Evolutionary conservation across 2,329 filamentous ascomycete species (phyloP).

Genomic region (Fusarium anguioides): DNA sequence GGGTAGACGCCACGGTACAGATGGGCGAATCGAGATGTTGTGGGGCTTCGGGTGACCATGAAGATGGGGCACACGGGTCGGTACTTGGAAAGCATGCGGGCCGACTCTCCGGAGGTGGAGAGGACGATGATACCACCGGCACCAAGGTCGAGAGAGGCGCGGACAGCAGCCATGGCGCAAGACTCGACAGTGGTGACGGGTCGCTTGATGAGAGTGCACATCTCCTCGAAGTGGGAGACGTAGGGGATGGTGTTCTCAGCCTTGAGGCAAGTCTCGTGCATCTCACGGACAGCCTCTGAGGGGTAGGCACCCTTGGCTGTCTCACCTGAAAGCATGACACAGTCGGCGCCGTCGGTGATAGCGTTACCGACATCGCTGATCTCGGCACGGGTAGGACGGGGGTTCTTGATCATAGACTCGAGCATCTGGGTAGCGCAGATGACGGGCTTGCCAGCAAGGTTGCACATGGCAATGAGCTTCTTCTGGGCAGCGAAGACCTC

Average conservation of each 20-base stretch:
- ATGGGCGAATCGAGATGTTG: slow-evolving; percentile 89
- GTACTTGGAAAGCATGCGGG: slow-evolving; percentile 97
- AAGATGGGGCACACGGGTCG: slow-evolving; percentile 98
- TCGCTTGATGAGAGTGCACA: slow-evolving; percentile 83
- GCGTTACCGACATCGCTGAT: slow-evolving; percentile 99
- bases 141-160: slow-evolving; percentile 94
- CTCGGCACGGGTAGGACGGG: slow-evolving; percentile 95
- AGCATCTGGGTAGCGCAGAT: slow-evolving; percentile 99
- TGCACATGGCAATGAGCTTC: slow-evolving; percentile 99
- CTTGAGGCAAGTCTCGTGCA: slow-evolving; percentile 97
- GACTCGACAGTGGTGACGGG: slow-evolving; percentile 92
- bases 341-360: slow-evolving; percentile 96
- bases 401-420: slow-evolving; percentile 99
- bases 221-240: slow-evolving; percentile 95
- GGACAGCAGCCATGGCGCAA: slow-evolving; percentile 96
- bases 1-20: slow-evolving; percentile 98
- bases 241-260: slow-evolving; percentile 98
- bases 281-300: slow-evolving; percentile 91
- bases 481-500: slow-evolving; percentile 99
- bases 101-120: slow-evolving; percentile 94
- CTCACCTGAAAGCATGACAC: slow-evolving; percentile 99
- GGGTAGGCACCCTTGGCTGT: slow-evolving; percentile 98
- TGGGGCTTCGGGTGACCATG: slow-evolving; percentile 93
- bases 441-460: slow-evolving; percentile 97
- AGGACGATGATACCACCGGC: slow-evolving; percentile 96